Base-by-base conservation (phyloP, 2,329 filamentous ascomycete species). In the Waltergamsia citrina region DNA sequence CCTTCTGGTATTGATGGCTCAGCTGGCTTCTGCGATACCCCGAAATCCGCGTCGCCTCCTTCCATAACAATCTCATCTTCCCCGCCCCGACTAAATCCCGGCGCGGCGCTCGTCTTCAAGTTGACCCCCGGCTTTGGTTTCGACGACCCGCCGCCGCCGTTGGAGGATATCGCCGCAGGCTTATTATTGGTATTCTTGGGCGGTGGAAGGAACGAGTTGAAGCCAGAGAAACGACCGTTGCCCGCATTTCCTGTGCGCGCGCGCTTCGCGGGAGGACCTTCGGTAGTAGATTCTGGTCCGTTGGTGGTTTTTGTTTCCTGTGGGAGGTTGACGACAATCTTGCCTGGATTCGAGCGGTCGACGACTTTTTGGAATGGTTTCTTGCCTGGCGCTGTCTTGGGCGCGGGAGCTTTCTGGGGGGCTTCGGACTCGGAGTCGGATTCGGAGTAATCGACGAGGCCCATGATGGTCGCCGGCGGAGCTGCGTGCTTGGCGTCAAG, bases 121-220 rank as follows among this genome's bases (percentile, higher is more conserved):
- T 74, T 84, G 33, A 93, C 47, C 7, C 53, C 50, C 3, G 52
- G 44, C 10, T 37, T 53, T 36, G 32, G 51, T 39, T 43, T 60
- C 53, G 33, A 54, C 6, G 18, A 11, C 15, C 29, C 34, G 14
- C 35, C 26, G 15, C 28, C 20, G 10, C 30, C 39, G 50, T 54
- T 42, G 39, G 14, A 23, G 40, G 34, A 32, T 22, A 36, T 51
- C 20, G 48, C 35, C 1, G 43, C 31, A 10, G 57, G 48, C 33
- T 56, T 52, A 12, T 54, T 60, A 12, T 54, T 60, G 12, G 60
- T 49, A 40, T 71, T 69, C 52, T 94, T 96, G 4, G 90, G 88
- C 18, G 88, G 69, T 3, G 90, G 90, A 15, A 96, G 69, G 44
- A 94, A 77, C 3, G 86, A 79, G 53, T 90, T 92, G 63, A 95